Evolutionary conservation across 148 eudicot species (phyloP), one percentile per base, ranked within the genome.

Genomic region (Dianthus caryophyllus): DNA sequence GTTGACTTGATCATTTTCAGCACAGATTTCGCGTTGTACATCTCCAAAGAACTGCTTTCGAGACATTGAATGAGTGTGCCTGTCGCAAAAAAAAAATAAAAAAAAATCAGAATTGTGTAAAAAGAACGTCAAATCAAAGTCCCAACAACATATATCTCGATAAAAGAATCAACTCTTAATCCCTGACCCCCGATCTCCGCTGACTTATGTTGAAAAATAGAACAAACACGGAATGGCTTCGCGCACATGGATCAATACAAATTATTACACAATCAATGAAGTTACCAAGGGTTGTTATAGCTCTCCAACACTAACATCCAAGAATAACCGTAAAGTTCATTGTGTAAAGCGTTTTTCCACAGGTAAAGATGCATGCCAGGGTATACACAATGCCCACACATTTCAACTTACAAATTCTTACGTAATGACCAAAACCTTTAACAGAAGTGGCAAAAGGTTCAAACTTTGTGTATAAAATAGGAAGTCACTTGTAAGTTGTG

Each of bases 1-100:
- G 56, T 54, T 47, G 57, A 47, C 57, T 58, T 76, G 77, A 69
- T 86, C 83, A 75, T 78, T 77, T 69, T 78, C 90, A 33, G 71
- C 71, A 71, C 21, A 79, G 46, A 81, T 63, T 16, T 86, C 88
- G 57, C 81, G 80, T 66, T 79, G 85, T 80, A 84, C 83, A 67
- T 91, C 84, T 52, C 80, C 79, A 66, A 82, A 85, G 79, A 84
- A 66, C 71, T 80, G 89, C 78, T 77, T 84, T 15, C 65, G 77
- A 66, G 84, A 83, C 51, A 76, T 66, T 7, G 82, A 71, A 18
- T 84, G 73, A 66, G 84, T 58, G 79, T 58, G 81, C 56, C 97
- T 91, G 74, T 51, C 31, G 18, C n/a, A 66, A 77, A 58, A 24
- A 75, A 25, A 24, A 31, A 48, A 26, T 56, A 27, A 8, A 36